Percentiles rank a stretch among this genome's conserved stretches.
Evolutionary conservation across 1,139 yeast species (phyloP).

Genomic region (Maudiozyma humilis): DNA sequence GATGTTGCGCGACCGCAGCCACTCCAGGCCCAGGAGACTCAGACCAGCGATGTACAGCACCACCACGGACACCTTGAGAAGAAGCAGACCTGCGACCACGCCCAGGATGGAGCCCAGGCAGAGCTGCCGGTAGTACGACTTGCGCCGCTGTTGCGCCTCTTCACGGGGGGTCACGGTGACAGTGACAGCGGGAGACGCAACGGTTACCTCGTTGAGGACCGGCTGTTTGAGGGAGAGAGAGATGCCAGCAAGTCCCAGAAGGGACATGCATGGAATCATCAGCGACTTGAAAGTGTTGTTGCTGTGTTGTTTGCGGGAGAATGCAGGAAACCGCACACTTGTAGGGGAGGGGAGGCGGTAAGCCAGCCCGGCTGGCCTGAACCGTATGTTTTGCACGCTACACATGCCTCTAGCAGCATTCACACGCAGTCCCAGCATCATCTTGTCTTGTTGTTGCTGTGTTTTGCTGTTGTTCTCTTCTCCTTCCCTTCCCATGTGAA

Average conservation of each 20-base stretch:
- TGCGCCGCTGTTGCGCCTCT: conserved; percentile 7
- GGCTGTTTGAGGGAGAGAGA: not conserved
- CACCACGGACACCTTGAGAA: conserved; percentile 18
- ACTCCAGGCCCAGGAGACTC: conserved; percentile 18
- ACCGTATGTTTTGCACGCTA: too few species aligned
- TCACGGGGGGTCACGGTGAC: not conserved
- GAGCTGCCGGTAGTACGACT: conserved; percentile 20
- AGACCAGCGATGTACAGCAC: conserved; percentile 15
- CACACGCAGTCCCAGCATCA: too few species aligned
- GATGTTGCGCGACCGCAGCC: conserved; percentile 18
- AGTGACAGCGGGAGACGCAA: not conserved
- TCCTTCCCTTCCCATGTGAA: too few species aligned
- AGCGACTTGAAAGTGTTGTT: too few species aligned
- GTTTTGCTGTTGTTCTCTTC: too few species aligned
- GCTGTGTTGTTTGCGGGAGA: too few species aligned
- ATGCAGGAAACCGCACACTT: too few species aligned
- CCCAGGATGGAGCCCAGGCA: conserved; percentile 24
- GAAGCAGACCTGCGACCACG: conserved; percentile 16
- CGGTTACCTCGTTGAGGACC: not conserved
- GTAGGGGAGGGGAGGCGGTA: too few species aligned
- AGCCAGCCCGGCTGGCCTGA: too few species aligned
- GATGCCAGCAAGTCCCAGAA: not conserved
- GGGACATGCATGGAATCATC: not conserved
- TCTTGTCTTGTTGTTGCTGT: too few species aligned
- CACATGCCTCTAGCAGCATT: too few species aligned